These are phyloP conservation scores for Cadophora luteo-olivacea DNA, from an alignment of 2,329 filamentous ascomycete species.

Conservation along the genomic window DNA sequence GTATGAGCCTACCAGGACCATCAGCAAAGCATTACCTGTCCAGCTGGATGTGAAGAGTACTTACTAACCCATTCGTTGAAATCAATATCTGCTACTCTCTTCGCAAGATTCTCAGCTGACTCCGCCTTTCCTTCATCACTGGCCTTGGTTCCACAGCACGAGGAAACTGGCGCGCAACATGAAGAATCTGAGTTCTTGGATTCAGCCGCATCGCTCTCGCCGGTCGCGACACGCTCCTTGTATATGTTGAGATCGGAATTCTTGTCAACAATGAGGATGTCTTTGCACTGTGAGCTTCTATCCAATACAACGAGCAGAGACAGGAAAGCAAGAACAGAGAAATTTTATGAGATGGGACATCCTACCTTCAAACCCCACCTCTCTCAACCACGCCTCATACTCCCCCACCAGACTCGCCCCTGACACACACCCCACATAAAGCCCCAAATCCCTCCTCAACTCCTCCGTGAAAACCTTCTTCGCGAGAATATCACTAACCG, in stretches of 20 bases:
- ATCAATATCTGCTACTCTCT: conserved; percentile 43
- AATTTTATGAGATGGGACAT: neutral
- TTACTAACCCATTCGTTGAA: conserved; percentile 59
- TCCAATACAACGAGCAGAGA: too few relatives aligned
- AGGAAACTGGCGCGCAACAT: conserved; percentile 17
- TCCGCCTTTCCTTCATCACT: neutral
- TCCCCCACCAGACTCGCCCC: conserved; percentile 59
- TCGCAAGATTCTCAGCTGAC: conserved; percentile 25
- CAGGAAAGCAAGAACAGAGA: neutral
- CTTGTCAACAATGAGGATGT: conserved; percentile 53
- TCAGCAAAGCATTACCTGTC: neutral
- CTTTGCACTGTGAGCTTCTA: conserved; percentile 35
- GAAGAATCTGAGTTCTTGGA: conserved; percentile 31
- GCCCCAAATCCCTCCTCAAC: conserved; percentile 55
- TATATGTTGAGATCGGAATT: conserved; percentile 57
- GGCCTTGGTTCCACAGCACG: neutral
- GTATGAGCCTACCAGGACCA: neutral
- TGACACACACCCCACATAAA: conserved; percentile 67
- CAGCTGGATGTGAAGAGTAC: conserved; percentile 36
- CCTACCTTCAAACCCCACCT: conserved; percentile 56
- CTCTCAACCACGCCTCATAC: conserved; percentile 58
- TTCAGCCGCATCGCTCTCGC: neutral
- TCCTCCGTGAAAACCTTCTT: conserved; percentile 54
- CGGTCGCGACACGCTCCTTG: conserved; percentile 28
- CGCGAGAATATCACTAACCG: conserved; percentile 65